Conservation (phyloP, 108 stramenopile species). For the Mediolabrus comicus region DNA sequence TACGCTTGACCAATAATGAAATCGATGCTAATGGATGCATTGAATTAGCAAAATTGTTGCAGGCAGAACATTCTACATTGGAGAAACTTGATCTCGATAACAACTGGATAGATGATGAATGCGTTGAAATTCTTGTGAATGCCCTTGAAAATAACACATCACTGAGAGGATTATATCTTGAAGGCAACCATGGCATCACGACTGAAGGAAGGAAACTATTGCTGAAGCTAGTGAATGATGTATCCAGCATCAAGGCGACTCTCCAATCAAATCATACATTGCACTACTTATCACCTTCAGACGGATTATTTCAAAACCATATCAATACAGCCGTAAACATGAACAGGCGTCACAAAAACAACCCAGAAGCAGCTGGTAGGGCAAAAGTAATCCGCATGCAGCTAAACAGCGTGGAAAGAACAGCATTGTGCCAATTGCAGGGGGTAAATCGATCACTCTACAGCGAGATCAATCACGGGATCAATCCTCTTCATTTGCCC, state of each 20-base stretch:
- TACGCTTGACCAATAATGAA: neutral
- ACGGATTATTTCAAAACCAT: neutral
- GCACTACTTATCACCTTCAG: neutral
- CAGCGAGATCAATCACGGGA: too few relatives aligned
- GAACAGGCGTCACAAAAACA: neutral
- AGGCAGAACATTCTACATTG: neutral
- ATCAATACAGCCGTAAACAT: neutral
- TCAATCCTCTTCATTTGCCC: too few relatives aligned
- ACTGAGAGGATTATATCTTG: neutral
- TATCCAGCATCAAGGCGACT: neutral
- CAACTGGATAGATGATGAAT: neutral
- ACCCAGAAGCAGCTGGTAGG: neutral
- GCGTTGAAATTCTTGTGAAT: neutral
- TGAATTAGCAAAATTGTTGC: neutral
- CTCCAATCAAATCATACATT: neutral
- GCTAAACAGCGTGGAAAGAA: neutral
- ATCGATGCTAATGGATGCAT: neutral
- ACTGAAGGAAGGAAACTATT: neutral
- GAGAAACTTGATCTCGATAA: neutral
- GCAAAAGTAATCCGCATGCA: neutral
- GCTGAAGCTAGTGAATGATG: constrained; percentile 1
- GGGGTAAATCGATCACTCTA: neutral
- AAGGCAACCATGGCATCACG: neutral
- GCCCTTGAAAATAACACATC: neutral
- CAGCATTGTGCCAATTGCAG: neutral